Base-by-base conservation (phyloP, 2,329 filamentous ascomycete genomes). In the Madurella mycetomatis region DNA sequence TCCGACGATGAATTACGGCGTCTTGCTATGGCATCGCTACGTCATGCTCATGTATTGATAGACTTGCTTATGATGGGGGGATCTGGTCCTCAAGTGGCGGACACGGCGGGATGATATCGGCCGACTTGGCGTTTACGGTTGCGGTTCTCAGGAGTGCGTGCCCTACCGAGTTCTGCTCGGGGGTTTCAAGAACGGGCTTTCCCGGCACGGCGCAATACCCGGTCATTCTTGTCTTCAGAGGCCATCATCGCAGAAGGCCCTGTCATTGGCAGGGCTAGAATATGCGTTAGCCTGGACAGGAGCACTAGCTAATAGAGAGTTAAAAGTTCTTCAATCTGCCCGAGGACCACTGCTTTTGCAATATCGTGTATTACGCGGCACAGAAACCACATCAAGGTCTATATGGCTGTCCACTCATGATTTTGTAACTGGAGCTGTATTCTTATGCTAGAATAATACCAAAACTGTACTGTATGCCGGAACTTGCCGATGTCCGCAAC, bases 41-140 rank as follows among this genome's bases (percentile, higher is more conserved):
- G 56, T 55, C 60, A 60, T 63, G 62, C 54, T 60, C 64, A 66
- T 67, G 66, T 67, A 67, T 62, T 61, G 63, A 66, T 68, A 68
- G 66, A 65, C 54, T 64, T 59, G 51, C 56, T 56, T 57, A 59
- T 59, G 55, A 57, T 56, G 57, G 53, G 51, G 58, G 50, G 32
- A 55, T 60, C 54, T 58, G 57, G 57, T 56, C 58, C 56, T 55
- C 49, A 39, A 52, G 55, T 55, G 58, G 54, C 52, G 58, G 61
- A 61, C 51, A 50, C 49, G 61, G 56, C 39, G 47, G 55, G 56
- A 51, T 57, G 47, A 60, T 58, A 49, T 54, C 56, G 55, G 55
- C 56, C 56, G 55, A 62, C 53, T 57, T 51, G 63, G 63, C 61
- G 63, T 65, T 62, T 56, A 61, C 39, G 63, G 62, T 62, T 65